Evolutionary conservation across 306 rosid species (phyloP).

Genomic region (Prunus dulcis): DNA sequence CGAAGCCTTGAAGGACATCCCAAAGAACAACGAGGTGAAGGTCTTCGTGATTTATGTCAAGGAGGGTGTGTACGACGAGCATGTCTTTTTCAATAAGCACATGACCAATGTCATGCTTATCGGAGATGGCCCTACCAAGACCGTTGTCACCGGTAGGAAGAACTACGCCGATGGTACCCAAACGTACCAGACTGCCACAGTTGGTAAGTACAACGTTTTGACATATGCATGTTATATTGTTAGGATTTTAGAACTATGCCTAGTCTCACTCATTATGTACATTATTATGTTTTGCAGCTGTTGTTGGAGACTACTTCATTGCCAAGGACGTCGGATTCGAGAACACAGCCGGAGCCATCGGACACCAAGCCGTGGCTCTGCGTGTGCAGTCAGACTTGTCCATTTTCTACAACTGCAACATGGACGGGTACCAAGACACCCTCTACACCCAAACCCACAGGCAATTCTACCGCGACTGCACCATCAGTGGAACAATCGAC

Average conservation of each 20-base stretch:
- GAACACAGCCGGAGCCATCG: constrained; percentile 46
- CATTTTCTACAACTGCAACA: constrained; percentile 43
- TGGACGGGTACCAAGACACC: constrained; percentile 58
- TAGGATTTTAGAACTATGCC: neutral
- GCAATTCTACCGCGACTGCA: constrained; percentile 56
- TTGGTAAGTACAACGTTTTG: constrained; percentile 38
- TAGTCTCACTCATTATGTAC: neutral
- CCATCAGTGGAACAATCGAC: constrained; percentile 49
- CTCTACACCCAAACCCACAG: constrained; percentile 50
- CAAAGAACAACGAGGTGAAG: constrained; percentile 20
- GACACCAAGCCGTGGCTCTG: constrained; percentile 55
- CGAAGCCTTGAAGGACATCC: constrained; percentile 56
- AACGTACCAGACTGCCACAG: constrained; percentile 55
- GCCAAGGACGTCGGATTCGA: constrained; percentile 58
- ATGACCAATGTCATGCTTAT: constrained; percentile 48
- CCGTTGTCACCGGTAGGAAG: constrained; percentile 42
- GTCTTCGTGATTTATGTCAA: constrained; percentile 68
- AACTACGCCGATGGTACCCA: constrained; percentile 44
- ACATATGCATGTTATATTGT: neutral
- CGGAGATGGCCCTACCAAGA: constrained; percentile 78
- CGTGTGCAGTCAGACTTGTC: constrained; percentile 46
- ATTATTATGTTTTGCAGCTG: constrained; percentile 31
- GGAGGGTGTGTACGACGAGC: constrained; percentile 56
- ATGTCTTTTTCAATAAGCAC: constrained; percentile 20
- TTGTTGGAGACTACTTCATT: constrained; percentile 53